These are phyloP conservation scores for Pseudopediastrum boryanum DNA, from an alignment of 139 green algal species.

Conservation along the genomic window DNA sequence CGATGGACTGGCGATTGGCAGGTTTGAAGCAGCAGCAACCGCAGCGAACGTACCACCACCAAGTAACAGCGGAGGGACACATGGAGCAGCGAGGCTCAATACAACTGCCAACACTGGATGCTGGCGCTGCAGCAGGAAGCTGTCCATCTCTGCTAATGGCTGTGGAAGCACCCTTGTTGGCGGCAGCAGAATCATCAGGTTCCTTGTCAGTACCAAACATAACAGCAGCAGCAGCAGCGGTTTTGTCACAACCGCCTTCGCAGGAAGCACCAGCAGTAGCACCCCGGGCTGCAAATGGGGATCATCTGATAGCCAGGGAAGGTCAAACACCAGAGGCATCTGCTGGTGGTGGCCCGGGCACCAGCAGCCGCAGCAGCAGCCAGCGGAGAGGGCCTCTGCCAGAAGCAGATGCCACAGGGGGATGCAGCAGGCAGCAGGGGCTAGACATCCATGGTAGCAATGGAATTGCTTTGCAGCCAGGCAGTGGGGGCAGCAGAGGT, in stretches of 20 bases:
- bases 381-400: background rate
- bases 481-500: conserved; percentile 5
- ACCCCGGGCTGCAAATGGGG: background rate
- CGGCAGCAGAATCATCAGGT: conserved; percentile 7
- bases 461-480: background rate
- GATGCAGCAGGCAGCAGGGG: no score
- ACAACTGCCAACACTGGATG: no score
- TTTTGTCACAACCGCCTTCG: background rate
- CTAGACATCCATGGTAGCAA: conserved; percentile 1
- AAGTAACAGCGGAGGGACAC: background rate
- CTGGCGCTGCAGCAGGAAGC: background rate
- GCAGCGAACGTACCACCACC: background rate
- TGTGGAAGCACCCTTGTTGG: background rate
- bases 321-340: no score
- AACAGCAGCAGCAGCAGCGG: conserved; percentile 1
- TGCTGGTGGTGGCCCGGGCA: no score
- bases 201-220: background rate
- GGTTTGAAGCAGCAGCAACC: background rate
- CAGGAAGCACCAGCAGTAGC: conserved; percentile 5
- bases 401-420: no score
- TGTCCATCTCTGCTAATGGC: background rate
- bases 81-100: background rate
- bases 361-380: conserved; percentile 5
- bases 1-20: no score
- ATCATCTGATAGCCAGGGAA: no score